Base-by-base conservation (phyloP, 192 early-diverging fungal genomes). In the Gonapodya prolifera region DNA sequence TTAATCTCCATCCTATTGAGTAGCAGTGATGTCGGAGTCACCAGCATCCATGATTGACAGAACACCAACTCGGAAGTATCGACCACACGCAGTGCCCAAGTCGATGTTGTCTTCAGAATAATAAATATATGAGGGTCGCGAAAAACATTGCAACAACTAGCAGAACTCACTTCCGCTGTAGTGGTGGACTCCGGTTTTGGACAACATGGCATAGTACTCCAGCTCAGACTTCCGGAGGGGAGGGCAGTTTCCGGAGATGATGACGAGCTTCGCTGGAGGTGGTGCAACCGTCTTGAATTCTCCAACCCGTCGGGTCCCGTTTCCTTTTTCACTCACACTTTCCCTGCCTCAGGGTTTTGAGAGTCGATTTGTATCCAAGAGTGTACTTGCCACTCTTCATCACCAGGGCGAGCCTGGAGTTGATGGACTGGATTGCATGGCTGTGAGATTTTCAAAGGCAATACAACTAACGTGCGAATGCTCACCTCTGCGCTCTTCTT, bases 201-300 rank as follows among this genome's bases (percentile, higher is more conserved):
- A 94, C 80, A 99, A 91, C 98, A 99, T 99, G 85, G 98, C 98
- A 91, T 99, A 99, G 95, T 99, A 99, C 90, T 99, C 96, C 82
- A 99, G 92, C 91, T 99, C 98, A 77, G 94, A 94, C 92, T 98
- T 99, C 88, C 98, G 92, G 85, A 99, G 92, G 85, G 96, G 95
- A 80, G 96, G 96, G 88, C 94, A 95, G 95, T 99, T 99, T 83
- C 94, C 96, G 82, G 98, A 93, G 85, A 99, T 92, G 88, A 99
- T 93, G 83, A 99, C 89, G 81, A 99, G 92, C 94, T 99, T 99
- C 89, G 94, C 94, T 91, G 71, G 31, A 73, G 29, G 71, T 8
- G 45, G n/a, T n/a, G n/a, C n/a, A n/a, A n/a, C n/a, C 45, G 45
- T n/a, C 45, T n/a, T 69, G 45, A 8, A 8, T 8, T 8, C 45